Base-by-base conservation (phyloP, 2,329 filamentous ascomycete species). In the Byssochlamys sp. region DNA sequence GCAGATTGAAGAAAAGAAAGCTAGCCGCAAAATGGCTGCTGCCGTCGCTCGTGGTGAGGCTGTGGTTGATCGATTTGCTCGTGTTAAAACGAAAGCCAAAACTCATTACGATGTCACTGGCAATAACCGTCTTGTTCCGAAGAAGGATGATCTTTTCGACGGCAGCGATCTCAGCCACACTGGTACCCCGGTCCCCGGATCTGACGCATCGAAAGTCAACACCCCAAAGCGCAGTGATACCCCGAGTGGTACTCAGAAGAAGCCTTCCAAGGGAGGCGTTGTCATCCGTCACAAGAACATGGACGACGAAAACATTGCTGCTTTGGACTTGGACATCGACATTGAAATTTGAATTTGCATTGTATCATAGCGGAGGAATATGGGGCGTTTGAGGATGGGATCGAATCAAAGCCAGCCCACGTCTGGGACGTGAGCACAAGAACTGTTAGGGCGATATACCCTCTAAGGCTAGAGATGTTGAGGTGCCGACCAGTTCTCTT, bases 271-370 rank as follows among this genome's bases (percentile, higher is more conserved):
- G 58, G 70, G 66, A 3, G 80, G 81, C 62, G 85, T 85, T 11
- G 88, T 90, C 53, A 89, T 92, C 67, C 86, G 80, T 64, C 81
- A 89, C 74, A 86, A 87, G 29, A 82, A 91, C 58, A 87, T 88
- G 78, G 91, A 96, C 61, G 94, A 97, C 69, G 94, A 97, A 68
- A 88, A 96, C 57, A 92, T 97, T 72, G 91, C 88, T 1, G 82
- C 85, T 27, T 78, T 97, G 77, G 94, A 97, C 71, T 76, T 97
- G 65, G 92, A 90, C 28, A 90, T 97, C 70, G 92, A 97, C 65
- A 86, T 96, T 66, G 91, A 95, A 64, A 90, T 95, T 65, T 90
- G 77, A 59, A 31, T 12, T 55, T 31, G 28, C 29, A 27, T 25
- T 29, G 24, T 29, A 45, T 54, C 35, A 55, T 55, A 28, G 39